Conservation (phyloP, 2,329 filamentous ascomycete species). For the Domatiomyces catenatus region DNA sequence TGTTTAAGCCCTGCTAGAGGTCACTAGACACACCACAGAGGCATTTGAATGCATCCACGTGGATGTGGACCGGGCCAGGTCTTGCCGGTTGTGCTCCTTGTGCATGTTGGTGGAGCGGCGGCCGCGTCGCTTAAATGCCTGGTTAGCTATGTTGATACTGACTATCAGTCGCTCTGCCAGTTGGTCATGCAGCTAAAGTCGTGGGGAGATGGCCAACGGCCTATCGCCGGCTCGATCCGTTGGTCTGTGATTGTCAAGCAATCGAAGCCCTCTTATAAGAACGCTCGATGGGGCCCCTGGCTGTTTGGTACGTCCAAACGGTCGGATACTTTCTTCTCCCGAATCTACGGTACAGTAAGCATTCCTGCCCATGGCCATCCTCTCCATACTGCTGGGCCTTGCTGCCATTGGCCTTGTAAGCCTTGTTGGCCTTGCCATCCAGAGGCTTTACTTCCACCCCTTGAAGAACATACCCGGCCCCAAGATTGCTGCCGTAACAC, state of each 20-base stretch:
- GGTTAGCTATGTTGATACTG: background rate
- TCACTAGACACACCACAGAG: too few species aligned
- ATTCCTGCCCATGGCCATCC: background rate
- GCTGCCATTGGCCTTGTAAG: background rate
- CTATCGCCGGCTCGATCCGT: background rate
- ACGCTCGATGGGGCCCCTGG: background rate
- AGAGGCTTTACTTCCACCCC: slow-evolving; percentile 13
- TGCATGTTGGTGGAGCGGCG: background rate
- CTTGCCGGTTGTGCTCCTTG: background rate
- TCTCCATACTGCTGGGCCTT: background rate
- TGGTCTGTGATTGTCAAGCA: background rate
- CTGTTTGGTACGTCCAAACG: background rate
- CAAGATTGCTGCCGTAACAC: slow-evolving; percentile 11
- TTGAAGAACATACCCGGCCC: slow-evolving; percentile 13
- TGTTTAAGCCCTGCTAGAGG: too few species aligned
- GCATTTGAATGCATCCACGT: background rate
- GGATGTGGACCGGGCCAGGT: background rate
- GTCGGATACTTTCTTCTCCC: background rate
- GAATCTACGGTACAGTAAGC: background rate
- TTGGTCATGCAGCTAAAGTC: background rate
- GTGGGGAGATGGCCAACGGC: background rate
- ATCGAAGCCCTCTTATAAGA: background rate
- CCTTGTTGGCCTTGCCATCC: slow-evolving; percentile 14
- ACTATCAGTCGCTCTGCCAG: background rate
- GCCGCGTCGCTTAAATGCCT: background rate